Evolutionary conservation across 805 yeast genomes (phyloP), one percentile per base, ranked within the genome.

Genomic region (Starmera pachycereana): DNA sequence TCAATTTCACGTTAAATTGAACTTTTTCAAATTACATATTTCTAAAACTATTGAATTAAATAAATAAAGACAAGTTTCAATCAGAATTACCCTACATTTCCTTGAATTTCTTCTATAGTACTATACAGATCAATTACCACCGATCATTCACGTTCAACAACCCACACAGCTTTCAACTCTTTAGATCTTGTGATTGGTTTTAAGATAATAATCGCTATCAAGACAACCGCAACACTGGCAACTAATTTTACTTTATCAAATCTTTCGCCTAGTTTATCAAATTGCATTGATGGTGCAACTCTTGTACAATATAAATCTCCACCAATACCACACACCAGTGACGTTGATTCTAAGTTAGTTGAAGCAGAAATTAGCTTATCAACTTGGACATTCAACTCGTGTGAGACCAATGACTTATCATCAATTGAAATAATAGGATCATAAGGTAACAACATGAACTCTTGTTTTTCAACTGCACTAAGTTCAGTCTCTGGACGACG

Each of bases 291-390:
- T 1, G 97, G 96, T 38, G 81, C 72, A 13, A 83, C 69, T 41
- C 76, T 68, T 0, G 94, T 80, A 53, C 89, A 84, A 62, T 84
- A 89, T 7, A 82, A 57, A 54, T 86, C 94, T n/a, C 68, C 59
- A 14, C 81, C 85, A 35, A 76, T 61, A 31, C 72, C 66, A 44
- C 92, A 78, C 1, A 84, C 72, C 14, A 85, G 68, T 13, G 81
- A 68, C 0, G 97, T 88, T 2, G 95, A 84, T 60, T 90, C 97
- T 38, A 88, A 64, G 32, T 74, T 69, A 0, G 97, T 83, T 2
- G 83, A 68, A 4, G 65, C 53, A 0, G 81, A 66, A 3, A 68
- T 50, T 8, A 79, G 47, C 3, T 54, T 47, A 4, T 65, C 48
- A 6, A 50, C 44, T 4, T 48, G 47, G 4, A 78, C 52, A n/a